Percentiles rank a stretch among this genome's conserved stretches.
Conservation (phyloP, 192 early-diverging fungal species). For the Coemansia furcata region DNA sequence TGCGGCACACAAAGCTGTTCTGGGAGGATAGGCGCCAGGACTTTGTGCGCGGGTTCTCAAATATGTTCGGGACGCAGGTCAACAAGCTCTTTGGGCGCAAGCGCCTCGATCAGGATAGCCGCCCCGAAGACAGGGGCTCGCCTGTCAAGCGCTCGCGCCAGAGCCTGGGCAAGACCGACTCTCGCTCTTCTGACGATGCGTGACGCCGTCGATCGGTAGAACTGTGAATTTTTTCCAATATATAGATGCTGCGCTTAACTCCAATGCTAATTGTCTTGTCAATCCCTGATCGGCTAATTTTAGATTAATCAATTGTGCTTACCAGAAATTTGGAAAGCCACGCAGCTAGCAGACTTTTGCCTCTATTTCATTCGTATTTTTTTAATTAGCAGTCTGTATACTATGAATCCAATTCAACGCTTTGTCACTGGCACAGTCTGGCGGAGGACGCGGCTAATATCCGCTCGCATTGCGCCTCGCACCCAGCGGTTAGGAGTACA, state of each 20-base stretch:
- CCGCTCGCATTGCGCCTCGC: neutral
- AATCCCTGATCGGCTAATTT: too few relatives aligned
- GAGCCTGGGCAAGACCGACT: conserved; percentile 3
- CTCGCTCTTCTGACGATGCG: conserved; percentile 2
- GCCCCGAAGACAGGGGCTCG: neutral
- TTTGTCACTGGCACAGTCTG: neutral
- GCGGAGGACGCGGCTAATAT: neutral
- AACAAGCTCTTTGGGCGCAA: conserved; percentile 48
- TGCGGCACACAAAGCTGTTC: conserved; percentile 60
- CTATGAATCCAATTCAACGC: neutral
- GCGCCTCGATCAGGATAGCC: conserved; percentile 16
- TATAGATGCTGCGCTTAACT: neutral
- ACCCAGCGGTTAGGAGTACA: neutral
- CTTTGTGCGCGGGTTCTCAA: conserved; percentile 66
- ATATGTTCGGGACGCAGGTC: conserved; percentile 60
- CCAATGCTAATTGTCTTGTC: neutral
- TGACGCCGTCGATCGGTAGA: conserved; percentile 3
- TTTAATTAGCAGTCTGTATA: neutral
- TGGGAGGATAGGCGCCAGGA: conserved; percentile 80
- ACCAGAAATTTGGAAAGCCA: neutral
- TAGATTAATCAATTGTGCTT: neutral
- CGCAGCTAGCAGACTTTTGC: neutral
- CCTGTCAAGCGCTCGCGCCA: conserved; percentile 33
- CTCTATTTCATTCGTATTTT: neutral
- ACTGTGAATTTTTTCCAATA: conserved; percentile 1